Percentiles rank a stretch among this genome's conserved stretches.
Conservation (phyloP, 345 rosid species). For the Carallia pectinifolia region DNA sequence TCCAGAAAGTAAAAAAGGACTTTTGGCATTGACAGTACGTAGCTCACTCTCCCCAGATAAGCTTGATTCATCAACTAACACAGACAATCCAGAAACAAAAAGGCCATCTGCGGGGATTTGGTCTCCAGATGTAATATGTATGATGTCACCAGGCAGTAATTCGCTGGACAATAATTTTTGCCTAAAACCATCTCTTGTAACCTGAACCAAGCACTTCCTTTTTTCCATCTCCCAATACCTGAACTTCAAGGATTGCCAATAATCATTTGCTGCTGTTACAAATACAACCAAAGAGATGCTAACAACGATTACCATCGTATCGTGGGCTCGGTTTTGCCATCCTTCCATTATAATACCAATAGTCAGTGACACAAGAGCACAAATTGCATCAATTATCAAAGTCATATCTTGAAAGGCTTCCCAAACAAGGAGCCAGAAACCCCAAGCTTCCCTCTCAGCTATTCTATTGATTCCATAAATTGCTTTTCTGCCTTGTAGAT, state of each 20-base stretch:
- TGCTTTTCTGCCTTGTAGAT: constrained; percentile 48
- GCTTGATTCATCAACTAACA: constrained; percentile 79
- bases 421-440: constrained; percentile 86
- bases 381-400: constrained; percentile 79
- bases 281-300: constrained; percentile 81
- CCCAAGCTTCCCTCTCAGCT: constrained; percentile 54
- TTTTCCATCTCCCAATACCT: constrained; percentile 83
- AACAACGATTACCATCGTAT: constrained; percentile 84
- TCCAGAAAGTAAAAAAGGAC: constrained; percentile 84
- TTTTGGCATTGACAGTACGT: constrained; percentile 51
- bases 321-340: constrained; percentile 90
- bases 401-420: constrained; percentile 95
- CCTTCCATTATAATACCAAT: constrained; percentile 91
- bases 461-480: constrained; percentile 75
- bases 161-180: constrained; percentile 82
- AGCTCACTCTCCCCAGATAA: constrained; percentile 91
- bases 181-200: constrained; percentile 74
- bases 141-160: constrained; percentile 79
- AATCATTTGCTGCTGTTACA: constrained; percentile 85
- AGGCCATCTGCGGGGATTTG: constrained; percentile 94
- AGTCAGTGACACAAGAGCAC: constrained; percentile 75
- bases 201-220: constrained; percentile 75
- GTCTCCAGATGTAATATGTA: constrained; percentile 82
- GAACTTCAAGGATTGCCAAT: constrained; percentile 85
- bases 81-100: constrained; percentile 78